Conservation (phyloP, 345 rosid genomes). For the Aquilaria yunnanensis region DNA sequence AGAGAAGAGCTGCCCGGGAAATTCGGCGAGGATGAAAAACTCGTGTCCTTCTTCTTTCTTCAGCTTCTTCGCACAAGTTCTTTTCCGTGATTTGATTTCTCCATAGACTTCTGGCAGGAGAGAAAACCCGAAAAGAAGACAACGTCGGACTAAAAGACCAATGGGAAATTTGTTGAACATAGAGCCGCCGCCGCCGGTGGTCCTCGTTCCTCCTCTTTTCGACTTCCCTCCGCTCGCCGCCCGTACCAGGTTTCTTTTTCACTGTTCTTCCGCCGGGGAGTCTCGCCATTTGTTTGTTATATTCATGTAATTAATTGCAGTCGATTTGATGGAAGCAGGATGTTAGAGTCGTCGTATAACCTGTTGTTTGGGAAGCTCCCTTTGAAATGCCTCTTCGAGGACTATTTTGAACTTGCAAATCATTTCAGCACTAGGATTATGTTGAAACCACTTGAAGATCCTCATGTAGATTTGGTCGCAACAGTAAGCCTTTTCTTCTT, state of each 20-base stretch:
- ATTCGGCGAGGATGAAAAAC: too few relatives aligned
- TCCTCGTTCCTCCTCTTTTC: slow-evolving; percentile 86
- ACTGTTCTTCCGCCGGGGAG: neutral
- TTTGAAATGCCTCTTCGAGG: slow-evolving; percentile 70
- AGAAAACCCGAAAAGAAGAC: slow-evolving; percentile 1
- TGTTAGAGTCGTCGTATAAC: slow-evolving; percentile 80
- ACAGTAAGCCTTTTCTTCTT: slow-evolving; percentile 48
- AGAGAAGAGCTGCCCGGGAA: too few relatives aligned
- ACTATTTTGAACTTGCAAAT: slow-evolving; percentile 76
- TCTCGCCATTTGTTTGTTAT: neutral
- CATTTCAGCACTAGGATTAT: slow-evolving; percentile 59
- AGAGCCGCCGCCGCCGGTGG: slow-evolving; percentile 80
- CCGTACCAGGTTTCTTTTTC: slow-evolving; percentile 56
- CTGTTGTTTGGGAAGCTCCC: slow-evolving; percentile 80
- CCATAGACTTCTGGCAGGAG: neutral
- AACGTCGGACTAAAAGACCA: neutral
- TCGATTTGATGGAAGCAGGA: slow-evolving; percentile 37
- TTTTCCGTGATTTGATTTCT: too few relatives aligned
- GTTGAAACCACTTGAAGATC: slow-evolving; percentile 88
- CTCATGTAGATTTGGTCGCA: slow-evolving; percentile 85
- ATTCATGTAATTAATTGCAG: neutral
- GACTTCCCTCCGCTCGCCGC: slow-evolving; percentile 92
- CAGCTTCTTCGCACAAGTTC: too few relatives aligned
- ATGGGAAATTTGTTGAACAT: slow-evolving; percentile 62
- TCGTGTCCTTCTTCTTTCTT: too few relatives aligned